phyloP scores from a whole-genome alignment of 192 early-diverging fungal genomes.

The Coemansia sp. region DNA sequence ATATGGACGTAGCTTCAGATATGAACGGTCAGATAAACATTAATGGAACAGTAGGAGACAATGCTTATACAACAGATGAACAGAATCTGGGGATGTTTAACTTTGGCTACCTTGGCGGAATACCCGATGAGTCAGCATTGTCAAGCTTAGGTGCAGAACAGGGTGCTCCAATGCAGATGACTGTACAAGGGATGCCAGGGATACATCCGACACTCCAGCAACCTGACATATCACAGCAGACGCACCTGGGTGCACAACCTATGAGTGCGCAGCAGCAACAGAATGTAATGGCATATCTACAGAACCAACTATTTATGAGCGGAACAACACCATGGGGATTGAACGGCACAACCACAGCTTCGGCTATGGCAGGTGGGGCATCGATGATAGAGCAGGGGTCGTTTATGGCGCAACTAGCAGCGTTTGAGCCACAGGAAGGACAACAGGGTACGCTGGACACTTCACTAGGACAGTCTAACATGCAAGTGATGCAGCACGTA shows the following conservation, averaged over 20 bases:
- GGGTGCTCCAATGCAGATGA: not conserved
- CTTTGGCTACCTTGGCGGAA: conserved; percentile 36
- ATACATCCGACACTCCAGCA: not conserved
- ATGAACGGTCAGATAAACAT: conserved; percentile 16
- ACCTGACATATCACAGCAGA: not conserved
- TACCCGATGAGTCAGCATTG: not conserved
- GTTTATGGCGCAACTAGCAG: not conserved
- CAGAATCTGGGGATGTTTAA: conserved; percentile 32
- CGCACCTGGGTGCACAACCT: not conserved
- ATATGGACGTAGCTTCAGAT: not conserved
- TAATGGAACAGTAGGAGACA: conserved; percentile 1
- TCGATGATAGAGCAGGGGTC: not conserved
- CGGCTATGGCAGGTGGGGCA: not conserved
- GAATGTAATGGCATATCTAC: not conserved
- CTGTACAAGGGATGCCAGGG: not conserved
- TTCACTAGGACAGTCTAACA: conserved; percentile 3
- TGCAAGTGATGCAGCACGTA: conserved; percentile 13
- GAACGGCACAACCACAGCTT: not conserved
- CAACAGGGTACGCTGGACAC: not conserved
- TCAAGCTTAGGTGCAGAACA: not conserved
- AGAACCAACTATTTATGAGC: not conserved
- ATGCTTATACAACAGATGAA: not conserved
- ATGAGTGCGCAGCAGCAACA: not conserved
- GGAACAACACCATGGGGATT: not conserved
- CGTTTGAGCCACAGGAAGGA: not conserved